Evolutionary conservation across 805 yeast species (phyloP).

Genomic region (Hanseniaspora valbyensis): DNA sequence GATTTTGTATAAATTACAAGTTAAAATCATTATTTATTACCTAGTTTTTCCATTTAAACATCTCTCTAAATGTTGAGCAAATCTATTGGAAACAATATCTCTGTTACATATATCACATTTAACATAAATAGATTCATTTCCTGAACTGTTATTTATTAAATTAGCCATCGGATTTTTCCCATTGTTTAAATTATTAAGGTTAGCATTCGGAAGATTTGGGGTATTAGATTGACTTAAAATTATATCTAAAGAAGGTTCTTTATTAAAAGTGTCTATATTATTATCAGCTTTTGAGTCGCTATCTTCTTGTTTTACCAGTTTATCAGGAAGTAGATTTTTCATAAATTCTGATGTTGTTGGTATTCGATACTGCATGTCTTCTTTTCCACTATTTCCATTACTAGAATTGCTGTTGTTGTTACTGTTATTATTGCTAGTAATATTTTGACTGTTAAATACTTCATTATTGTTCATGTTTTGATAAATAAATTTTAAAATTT

Average conservation of each 20-base stretch:
- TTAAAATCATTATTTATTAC: conserved; percentile 27
- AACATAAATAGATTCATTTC: conserved; percentile 37
- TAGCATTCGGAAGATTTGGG: background rate
- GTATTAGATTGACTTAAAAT: conserved; percentile 10
- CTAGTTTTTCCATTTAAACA: conserved; percentile 67
- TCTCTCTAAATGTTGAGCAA: conserved; percentile 86
- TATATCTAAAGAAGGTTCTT: conserved; percentile 8
- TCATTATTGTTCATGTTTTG: conserved; percentile 5
- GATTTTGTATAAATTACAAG: background rate
- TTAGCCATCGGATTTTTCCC: conserved; percentile 10
- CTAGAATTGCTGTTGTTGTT: background rate
- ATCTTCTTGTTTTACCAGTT: background rate
- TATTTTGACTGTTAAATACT: background rate
- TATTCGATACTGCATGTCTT: conserved; percentile 7
- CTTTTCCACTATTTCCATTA: background rate
- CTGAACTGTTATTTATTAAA: background rate
- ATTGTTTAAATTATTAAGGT: background rate
- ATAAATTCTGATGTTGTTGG: conserved; percentile 10
- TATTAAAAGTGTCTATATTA: background rate
- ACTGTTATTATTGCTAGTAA: background rate
- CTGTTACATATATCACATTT: conserved; percentile 73
- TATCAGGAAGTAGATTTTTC: conserved; percentile 7
- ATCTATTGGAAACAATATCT: conserved; percentile 79
- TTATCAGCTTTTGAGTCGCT: background rate
- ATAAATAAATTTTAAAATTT: background rate